Base-by-base conservation (phyloP, 306 rosid genomes). In the Datisca glomerata region DNA sequence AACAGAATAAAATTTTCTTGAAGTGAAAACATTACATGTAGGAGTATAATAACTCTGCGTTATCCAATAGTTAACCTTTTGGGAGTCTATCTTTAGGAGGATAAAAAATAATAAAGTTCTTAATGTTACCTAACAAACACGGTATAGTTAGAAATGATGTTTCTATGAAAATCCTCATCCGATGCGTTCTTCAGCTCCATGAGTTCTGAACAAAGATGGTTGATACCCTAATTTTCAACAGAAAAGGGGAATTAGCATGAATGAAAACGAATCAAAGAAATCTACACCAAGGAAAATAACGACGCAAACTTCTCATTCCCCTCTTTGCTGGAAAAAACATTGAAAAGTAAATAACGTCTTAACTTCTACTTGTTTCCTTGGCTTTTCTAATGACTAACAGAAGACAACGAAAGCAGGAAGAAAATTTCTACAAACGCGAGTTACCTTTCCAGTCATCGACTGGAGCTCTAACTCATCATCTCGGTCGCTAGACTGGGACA, bases 141-240 rank as follows among this genome's bases (percentile, higher is more conserved):
- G 7, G 75, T 56, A 60, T 65, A 86, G 41, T 65, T 73, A 8
- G 79, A 63, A 56, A 69, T 58, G 3, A 78, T 57, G 62, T 64
- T 74, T 46, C 46, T 61, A 27, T 66, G 75, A 43, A 86, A 79
- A 35, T 71, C 92, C 33, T 66, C 78, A 59, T 45, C 58, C 14
- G 96, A 84, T 21, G 59, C 85, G 29, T 38, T 74, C 77, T 76
- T 73, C 21, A 86, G 72, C 71, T 86, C 94, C 8, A 63, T 41
- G 28, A 81, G 81, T 48, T 86, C 96, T 17, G 72, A 70, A 62
- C 96, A 86, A 15, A 86, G 62, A 69, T 81, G 94, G 50, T 66
- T 75, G 36, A 81, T 78, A 6, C 96, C 94, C 96, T 86, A 24
- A 2, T 12, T 14, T 45, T 38, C 47, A 49, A 29, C 34, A 49